These are phyloP conservation scores for Fragilariopsis cylindrus DNA, from an alignment of 108 stramenopile species.

Conservation along the genomic window DNA sequence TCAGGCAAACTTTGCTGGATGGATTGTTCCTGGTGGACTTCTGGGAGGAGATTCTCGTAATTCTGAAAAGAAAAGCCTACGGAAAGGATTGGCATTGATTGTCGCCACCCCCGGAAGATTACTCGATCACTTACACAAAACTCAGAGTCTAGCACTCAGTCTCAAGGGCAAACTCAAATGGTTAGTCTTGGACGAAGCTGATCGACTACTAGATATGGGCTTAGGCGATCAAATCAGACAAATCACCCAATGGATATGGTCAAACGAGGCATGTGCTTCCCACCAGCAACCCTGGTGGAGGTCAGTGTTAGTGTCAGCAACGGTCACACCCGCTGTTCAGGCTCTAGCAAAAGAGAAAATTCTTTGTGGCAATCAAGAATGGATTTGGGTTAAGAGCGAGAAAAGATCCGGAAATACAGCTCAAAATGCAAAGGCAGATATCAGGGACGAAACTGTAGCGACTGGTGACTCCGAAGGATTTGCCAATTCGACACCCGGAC, in stretches of 20 bases:
- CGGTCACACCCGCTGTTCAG: slow-evolving; percentile 68
- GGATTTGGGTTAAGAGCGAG: slow-evolving; percentile 61
- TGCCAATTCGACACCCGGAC: slow-evolving; percentile 75
- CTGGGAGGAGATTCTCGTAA: slow-evolving; percentile 94
- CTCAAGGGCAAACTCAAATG: slow-evolving; percentile 74
- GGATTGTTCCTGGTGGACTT: slow-evolving; percentile 88
- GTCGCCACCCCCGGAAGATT: slow-evolving; percentile 98
- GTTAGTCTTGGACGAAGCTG: slow-evolving; percentile 95
- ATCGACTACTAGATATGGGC: slow-evolving; percentile 94
- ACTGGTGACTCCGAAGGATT: slow-evolving; percentile 36
- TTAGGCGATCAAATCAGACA: slow-evolving; percentile 89
- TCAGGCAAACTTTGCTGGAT: slow-evolving; percentile 66
- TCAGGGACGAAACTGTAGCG: neutral
- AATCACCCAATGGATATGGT: slow-evolving; percentile 77
- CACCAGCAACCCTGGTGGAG: slow-evolving; percentile 51
- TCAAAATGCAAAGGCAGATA: neutral
- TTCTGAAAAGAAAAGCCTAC: slow-evolving; percentile 92
- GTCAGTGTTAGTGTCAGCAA: slow-evolving; percentile 89
- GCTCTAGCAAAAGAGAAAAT: slow-evolving; percentile 59
- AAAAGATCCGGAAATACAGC: neutral
- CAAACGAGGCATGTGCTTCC: slow-evolving; percentile 55
- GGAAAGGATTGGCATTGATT: slow-evolving; percentile 89
- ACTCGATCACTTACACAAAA: slow-evolving; percentile 92
- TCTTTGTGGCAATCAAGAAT: slow-evolving; percentile 54
- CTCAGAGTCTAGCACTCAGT: slow-evolving; percentile 70